Conservation (phyloP, 2,329 filamentous ascomycete genomes). For the Fusarium clavum region DNA sequence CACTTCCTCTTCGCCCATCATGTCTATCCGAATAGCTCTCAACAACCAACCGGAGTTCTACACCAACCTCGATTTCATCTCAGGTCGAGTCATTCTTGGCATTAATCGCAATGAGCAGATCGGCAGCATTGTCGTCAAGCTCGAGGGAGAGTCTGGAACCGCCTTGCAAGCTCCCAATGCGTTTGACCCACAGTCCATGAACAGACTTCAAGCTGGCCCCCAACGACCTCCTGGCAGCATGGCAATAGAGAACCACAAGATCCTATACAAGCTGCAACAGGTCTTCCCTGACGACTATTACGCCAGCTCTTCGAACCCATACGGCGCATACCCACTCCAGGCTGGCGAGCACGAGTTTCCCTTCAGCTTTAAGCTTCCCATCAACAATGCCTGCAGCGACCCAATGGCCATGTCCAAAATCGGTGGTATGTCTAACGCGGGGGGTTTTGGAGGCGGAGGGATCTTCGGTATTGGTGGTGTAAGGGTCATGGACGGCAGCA, state of each 20-base stretch:
- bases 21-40: conserved; percentile 76
- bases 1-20: conserved; percentile 50
- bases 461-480: conserved; percentile 64
- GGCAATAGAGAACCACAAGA: conserved; percentile 73
- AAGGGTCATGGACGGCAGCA: conserved; percentile 71
- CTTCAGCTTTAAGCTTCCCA: conserved; percentile 80
- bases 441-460: conserved; percentile 61
- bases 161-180: conserved; percentile 66
- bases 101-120: conserved; percentile 76
- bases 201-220: conserved; percentile 40
- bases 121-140: conserved; percentile 81
- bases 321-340: conserved; percentile 68
- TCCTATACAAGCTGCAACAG: conserved; percentile 78
- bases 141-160: conserved; percentile 82
- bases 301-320: conserved; percentile 54
- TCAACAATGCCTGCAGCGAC: conserved; percentile 79
- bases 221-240: conserved; percentile 56
- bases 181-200: conserved; percentile 57
- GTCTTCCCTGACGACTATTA: conserved; percentile 74
- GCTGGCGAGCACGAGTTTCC: conserved; percentile 80
- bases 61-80: conserved; percentile 82
- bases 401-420: conserved; percentile 64
- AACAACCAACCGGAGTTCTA: conserved; percentile 77
- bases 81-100: conserved; percentile 68
- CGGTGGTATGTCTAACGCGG: conserved; percentile 64